phyloP scores from a whole-genome alignment of 1,284 basidiomycete genomes.

The Cystobasidium pallidum region DNA sequence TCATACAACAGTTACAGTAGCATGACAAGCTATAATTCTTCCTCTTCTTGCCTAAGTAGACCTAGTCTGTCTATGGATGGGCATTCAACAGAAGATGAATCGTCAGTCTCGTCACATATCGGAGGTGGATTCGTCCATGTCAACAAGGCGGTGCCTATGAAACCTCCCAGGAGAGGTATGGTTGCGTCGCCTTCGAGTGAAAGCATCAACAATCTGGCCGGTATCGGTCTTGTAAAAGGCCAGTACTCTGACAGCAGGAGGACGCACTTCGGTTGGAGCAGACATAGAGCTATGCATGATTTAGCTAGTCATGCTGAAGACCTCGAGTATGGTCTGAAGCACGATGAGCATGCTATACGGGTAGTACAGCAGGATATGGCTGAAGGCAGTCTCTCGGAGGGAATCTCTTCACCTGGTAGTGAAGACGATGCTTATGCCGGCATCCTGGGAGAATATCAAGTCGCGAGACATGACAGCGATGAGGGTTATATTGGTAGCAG shows the following conservation, averaged over 20 bases:
- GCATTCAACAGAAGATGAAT: slow-evolving; percentile 17
- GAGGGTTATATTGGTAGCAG: slow-evolving; percentile 31
- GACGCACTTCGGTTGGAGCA: slow-evolving; percentile 25
- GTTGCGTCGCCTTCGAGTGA: slow-evolving; percentile 9
- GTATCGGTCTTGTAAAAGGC: slow-evolving; percentile 7
- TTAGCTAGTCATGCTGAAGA: slow-evolving; percentile 17
- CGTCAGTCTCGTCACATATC: neutral
- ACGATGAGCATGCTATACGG: neutral
- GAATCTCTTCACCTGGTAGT: slow-evolving; percentile 14
- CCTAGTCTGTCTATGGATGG: slow-evolving; percentile 35
- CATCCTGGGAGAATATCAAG: neutral
- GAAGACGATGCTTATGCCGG: slow-evolving; percentile 15
- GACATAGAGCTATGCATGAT: slow-evolving; percentile 13
- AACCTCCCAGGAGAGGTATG: slow-evolving; percentile 9
- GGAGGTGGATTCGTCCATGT: neutral
- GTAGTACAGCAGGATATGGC: neutral
- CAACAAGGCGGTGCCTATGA: slow-evolving; percentile 8
- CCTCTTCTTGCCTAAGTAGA: slow-evolving; percentile 18
- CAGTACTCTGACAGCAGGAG: slow-evolving; percentile 9
- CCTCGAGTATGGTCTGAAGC: neutral
- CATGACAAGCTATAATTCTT: slow-evolving; percentile 12
- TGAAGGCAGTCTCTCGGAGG: neutral
- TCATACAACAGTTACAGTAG: slow-evolving; percentile 15
- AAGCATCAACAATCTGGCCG: slow-evolving; percentile 17
- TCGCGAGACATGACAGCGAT: neutral